A percentile compares a stretch with the other conserved stretches of the same genome.
Conservation (phyloP, 2,329 filamentous ascomycete species). For the Sclerotinia glacialis region DNA sequence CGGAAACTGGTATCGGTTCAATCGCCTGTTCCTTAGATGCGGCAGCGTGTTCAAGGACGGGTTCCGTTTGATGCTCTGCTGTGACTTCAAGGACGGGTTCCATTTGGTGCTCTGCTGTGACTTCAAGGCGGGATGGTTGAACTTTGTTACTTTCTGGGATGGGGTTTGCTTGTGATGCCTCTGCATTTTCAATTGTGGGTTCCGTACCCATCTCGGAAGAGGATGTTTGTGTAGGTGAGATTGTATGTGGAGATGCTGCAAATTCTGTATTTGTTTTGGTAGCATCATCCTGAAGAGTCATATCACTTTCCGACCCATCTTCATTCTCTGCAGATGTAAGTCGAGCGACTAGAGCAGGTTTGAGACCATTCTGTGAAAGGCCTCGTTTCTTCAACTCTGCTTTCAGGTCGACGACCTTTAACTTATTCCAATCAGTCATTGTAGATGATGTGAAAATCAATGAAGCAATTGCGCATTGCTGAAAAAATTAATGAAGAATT, state of each 20-base stretch:
- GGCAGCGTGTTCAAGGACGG: conserved; percentile 17
- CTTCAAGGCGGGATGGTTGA: conserved; percentile 11
- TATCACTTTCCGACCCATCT: conserved; percentile 38
- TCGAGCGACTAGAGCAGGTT: conserved; percentile 67
- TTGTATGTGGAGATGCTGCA: conserved; percentile 32
- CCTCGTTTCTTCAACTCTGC: conserved; percentile 70
- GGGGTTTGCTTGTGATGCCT: background rate
- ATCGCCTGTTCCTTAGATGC: background rate
- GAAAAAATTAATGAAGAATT: background rate
- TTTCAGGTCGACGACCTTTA: conserved; percentile 74
- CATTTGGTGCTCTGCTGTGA: background rate
- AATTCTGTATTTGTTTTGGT: conserved; percentile 28
- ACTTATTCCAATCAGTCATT: conserved; percentile 54
- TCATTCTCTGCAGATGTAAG: conserved; percentile 48
- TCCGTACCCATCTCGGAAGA: conserved; percentile 4
- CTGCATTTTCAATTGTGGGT: background rate
- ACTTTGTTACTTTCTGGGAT: conserved; percentile 2
- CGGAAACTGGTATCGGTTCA: background rate
- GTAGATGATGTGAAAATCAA: conserved; percentile 4
- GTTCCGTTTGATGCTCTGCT: conserved; percentile 16
- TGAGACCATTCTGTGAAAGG: conserved; percentile 67
- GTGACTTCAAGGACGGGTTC: conserved; percentile 20
- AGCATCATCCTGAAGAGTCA: conserved; percentile 34
- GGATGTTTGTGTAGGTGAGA: conserved; percentile 27
- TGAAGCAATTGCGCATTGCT: conserved; percentile 8